Conservation (phyloP, 768 basidiomycete genomes). For the Chalciporus chontae region DNA sequence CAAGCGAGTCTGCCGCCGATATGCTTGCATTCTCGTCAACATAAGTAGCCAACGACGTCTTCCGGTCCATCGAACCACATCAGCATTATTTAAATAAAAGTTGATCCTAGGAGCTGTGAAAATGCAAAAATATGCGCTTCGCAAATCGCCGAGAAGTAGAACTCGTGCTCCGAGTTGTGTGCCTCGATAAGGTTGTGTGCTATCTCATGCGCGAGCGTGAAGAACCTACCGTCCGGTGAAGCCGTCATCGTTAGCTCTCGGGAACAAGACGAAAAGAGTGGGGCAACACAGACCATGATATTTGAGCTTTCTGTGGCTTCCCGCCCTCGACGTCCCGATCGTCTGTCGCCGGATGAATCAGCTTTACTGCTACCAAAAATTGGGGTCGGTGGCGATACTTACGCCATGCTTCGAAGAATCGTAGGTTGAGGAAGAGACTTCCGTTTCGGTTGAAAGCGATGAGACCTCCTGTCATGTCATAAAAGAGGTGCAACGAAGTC, state of each 20-base stretch:
- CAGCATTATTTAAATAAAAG: not conserved
- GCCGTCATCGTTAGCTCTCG: not conserved
- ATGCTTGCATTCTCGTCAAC: no score
- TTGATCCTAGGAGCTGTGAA: conserved; percentile 28
- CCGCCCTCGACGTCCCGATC: conserved; percentile 62
- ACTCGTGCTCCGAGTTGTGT: conserved; percentile 91
- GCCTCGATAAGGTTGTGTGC: conserved; percentile 86
- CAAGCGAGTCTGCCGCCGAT: no score
- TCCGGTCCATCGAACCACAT: not conserved
- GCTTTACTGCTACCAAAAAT: no score
- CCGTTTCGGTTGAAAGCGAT: conserved; percentile 94
- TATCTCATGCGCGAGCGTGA: conserved; percentile 89
- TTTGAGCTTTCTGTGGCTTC: conserved; percentile 57
- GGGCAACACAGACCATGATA: conserved; percentile 60
- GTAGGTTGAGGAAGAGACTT: conserved; percentile 82
- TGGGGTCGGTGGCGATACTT: conserved; percentile 30
- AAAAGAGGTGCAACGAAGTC: conserved; percentile 80
- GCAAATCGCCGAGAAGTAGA: conserved; percentile 90
- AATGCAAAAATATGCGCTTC: conserved; percentile 56
- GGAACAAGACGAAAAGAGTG: not conserved
- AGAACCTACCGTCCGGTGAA: conserved; percentile 54
- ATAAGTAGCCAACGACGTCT: no score
- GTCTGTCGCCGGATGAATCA: conserved; percentile 41
- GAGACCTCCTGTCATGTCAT: conserved; percentile 71
- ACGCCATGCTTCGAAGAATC: conserved; percentile 89